Evolutionary conservation across 169 alveolate genomes (phyloP).

Genomic region (Perkinsus olseni): DNA sequence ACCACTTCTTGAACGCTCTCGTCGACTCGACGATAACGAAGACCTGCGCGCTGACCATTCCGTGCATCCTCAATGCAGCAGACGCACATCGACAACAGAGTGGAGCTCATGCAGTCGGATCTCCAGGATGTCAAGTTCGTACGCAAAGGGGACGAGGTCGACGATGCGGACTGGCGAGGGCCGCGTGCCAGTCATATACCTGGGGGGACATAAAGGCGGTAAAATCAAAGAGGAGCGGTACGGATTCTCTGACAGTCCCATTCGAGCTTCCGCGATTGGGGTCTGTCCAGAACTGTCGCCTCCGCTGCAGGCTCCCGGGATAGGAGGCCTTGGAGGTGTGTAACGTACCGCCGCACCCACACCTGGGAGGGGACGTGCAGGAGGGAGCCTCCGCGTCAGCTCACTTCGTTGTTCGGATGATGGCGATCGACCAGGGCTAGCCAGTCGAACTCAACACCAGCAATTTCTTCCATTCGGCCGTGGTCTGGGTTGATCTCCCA

Average conservation of each 20-base stretch:
- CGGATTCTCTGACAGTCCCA: not conserved
- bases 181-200: not conserved
- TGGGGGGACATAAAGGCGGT: not conserved
- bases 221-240: not conserved
- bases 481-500: not conserved
- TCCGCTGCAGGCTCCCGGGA: not conserved
- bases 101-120: not conserved
- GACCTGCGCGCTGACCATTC: not conserved
- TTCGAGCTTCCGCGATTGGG: not conserved
- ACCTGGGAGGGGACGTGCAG: not conserved
- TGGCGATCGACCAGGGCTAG: not conserved
- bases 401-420: not conserved
- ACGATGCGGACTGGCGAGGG: not conserved
- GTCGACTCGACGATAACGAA: not conserved
- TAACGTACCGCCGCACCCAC: not conserved
- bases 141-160: not conserved
- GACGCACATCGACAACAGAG: not conserved
- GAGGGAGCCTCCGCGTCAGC: not conserved
- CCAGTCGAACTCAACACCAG: not conserved
- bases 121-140: not conserved
- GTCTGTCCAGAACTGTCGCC: not conserved
- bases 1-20: not conserved
- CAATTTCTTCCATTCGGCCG: not conserved
- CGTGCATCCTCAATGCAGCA: not conserved
- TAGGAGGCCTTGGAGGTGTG: not conserved